Percentiles rank a stretch among this genome's conserved stretches.
Conservation (phyloP, 345 rosid species). For the Brassica juncea region DNA sequence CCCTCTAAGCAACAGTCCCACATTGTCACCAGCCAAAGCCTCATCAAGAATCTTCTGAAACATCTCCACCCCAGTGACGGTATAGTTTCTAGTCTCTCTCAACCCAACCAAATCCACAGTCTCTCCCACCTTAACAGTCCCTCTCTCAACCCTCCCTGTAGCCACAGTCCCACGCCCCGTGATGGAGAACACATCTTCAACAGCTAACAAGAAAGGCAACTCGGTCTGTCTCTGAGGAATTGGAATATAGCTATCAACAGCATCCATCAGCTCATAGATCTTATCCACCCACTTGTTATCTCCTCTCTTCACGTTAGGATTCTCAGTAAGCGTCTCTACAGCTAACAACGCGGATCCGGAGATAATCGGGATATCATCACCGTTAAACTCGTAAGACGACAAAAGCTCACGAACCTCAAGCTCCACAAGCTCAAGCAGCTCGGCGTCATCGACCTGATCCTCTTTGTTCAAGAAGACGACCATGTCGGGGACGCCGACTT, state of each 20-base stretch:
- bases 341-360: slow-evolving; percentile 89
- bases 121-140: slow-evolving; percentile 72
- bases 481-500: slow-evolving; percentile 89
- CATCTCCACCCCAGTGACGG: slow-evolving; percentile 87
- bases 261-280: slow-evolving; percentile 88
- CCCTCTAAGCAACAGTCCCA: slow-evolving; percentile 88
- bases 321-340: slow-evolving; percentile 72
- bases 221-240: slow-evolving; percentile 83
- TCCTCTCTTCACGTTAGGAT: slow-evolving; percentile 65
- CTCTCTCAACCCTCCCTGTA: slow-evolving; percentile 90
- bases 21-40: slow-evolving; percentile 91
- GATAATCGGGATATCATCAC: slow-evolving; percentile 79
- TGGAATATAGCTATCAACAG: slow-evolving; percentile 82
- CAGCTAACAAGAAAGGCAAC: slow-evolving; percentile 79
- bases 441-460: slow-evolving; percentile 91
- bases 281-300: slow-evolving; percentile 91
- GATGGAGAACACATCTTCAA: slow-evolving; percentile 90
- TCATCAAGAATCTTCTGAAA: slow-evolving; percentile 90
- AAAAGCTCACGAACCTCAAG: slow-evolving; percentile 94
- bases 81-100: slow-evolving; percentile 68
- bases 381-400: slow-evolving; percentile 77
- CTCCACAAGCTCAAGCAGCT: slow-evolving; percentile 85
- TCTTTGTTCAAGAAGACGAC: slow-evolving; percentile 88
- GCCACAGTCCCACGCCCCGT: slow-evolving; percentile 94
- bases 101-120: slow-evolving; percentile 84